A percentile compares a stretch with the other conserved stretches of the same genome.
phyloP scores from a whole-genome alignment of 1,284 basidiomycete genomes.

The Puccinia brachypodii region DNA sequence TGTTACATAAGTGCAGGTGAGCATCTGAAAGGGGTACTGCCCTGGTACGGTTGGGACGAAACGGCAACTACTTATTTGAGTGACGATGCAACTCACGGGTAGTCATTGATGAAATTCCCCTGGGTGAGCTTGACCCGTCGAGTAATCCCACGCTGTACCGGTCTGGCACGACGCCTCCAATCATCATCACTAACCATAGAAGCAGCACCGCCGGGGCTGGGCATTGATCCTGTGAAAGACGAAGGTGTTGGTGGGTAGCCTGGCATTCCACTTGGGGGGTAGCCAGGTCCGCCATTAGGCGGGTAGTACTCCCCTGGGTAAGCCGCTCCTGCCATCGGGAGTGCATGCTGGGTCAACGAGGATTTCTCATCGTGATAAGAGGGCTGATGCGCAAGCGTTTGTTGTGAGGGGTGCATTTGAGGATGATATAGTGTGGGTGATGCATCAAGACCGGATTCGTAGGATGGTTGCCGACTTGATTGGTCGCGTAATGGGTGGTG shows the following conservation, averaged over 20 bases:
- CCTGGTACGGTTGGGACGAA: background rate
- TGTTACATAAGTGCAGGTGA: constrained; percentile 54
- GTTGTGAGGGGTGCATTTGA: constrained; percentile 5
- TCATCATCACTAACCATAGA: constrained; percentile 39
- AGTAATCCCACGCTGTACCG: constrained; percentile 60
- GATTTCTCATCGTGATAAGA: constrained; percentile 12
- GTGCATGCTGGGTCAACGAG: background rate
- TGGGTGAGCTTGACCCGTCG: constrained; percentile 85
- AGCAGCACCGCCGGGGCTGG: background rate
- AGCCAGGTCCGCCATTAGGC: background rate
- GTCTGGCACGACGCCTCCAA: constrained; percentile 57
- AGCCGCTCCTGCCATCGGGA: constrained; percentile 1
- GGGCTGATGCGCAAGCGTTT: background rate
- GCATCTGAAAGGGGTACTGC: background rate
- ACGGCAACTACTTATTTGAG: background rate
- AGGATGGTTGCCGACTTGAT: constrained; percentile 5
- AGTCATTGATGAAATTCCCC: constrained; percentile 57
- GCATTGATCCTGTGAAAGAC: background rate
- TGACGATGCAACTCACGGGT: constrained; percentile 47
- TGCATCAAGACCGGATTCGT: constrained; percentile 20
- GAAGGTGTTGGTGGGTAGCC: background rate
- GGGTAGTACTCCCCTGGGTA: constrained; percentile 10
- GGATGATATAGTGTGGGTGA: constrained; percentile 10
- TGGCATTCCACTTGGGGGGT: background rate
- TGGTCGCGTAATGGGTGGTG: background rate